Evolutionary conservation across 371 early-diverging fungal species (phyloP).

Genomic region (Lichtheimia hyalospora): DNA sequence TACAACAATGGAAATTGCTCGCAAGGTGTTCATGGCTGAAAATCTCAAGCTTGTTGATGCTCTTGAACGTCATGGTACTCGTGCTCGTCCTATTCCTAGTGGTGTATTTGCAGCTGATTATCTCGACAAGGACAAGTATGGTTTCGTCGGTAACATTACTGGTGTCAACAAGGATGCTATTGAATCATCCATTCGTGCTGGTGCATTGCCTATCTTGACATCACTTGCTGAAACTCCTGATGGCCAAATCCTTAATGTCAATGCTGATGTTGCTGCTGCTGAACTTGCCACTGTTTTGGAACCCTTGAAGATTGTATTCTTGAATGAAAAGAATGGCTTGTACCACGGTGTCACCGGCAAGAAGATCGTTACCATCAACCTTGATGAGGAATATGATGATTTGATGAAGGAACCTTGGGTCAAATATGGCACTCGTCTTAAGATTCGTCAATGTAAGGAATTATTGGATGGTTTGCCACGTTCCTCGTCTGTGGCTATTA

Average conservation of each 20-base stretch:
- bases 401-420: slow-evolving; percentile 94
- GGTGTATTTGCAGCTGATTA: slow-evolving; percentile 96
- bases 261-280: slow-evolving; percentile 97
- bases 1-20: slow-evolving; percentile 88
- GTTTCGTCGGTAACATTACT: slow-evolving; percentile 88
- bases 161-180: slow-evolving; percentile 89
- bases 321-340: slow-evolving; percentile 95
- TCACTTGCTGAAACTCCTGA: slow-evolving; percentile 93
- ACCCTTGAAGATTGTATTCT: slow-evolving; percentile 94
- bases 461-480: slow-evolving; percentile 92
- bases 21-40: slow-evolving; percentile 88
- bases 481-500: slow-evolving; percentile 94
- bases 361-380: slow-evolving; percentile 91
- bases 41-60: slow-evolving; percentile 96
- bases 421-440: slow-evolving; percentile 93
- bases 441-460: slow-evolving; percentile 94
- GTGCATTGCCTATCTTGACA: slow-evolving; percentile 93
- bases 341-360: slow-evolving; percentile 91
- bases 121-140: slow-evolving; percentile 89
- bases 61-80: slow-evolving; percentile 89
- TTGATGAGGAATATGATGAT: slow-evolving; percentile 90
- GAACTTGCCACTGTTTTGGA: slow-evolving; percentile 94
- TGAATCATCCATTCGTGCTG: slow-evolving; percentile 88
- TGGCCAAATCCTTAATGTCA: slow-evolving; percentile 96
- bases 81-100: slow-evolving; percentile 91